Evolutionary conservation across 2,329 filamentous ascomycete genomes (phyloP), one percentile per base, ranked within the genome.

Genomic region (Hysterium pulicare): DNA sequence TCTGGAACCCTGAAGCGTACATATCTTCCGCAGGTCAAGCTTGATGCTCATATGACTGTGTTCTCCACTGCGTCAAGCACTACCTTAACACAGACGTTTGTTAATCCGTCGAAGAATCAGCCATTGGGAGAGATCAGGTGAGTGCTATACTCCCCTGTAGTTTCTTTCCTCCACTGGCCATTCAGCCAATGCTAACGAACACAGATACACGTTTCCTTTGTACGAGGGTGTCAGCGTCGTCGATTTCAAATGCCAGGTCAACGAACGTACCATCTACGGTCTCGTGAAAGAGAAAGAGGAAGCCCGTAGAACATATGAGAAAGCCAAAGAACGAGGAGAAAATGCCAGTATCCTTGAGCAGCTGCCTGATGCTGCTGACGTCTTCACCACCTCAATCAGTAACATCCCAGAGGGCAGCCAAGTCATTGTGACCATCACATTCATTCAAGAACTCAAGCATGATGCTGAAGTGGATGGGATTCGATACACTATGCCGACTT

Each of bases 181-280:
- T 28, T 28, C 13, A 11, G 24, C 30, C 23, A 3, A 15, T 17
- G 19, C 41, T 44, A 23, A 47, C 17, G 2, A 31, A 13, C 13
- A 11, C 23, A 53, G 49, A 16, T 89, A 88, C 57, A 72, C 74
- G 0, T 88, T 88, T 48, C 84, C 85, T 0, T 71, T 88, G 0
- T 85, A 82, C 48, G 82, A 86, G 57, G 83, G 84, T 11, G 80
- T 85, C 10, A 81, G 78, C 2, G 78, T 89, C 1, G 81, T 83
- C 8, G 73, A 69, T 3, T 88, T 87, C 50, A 75, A 71, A 5
- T 87, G 82, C 62, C 75, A 69, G 6, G 72, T 87, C 38, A 81
- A 75, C 31, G 64, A 73, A 28, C 76, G 78, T 9, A 70, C 78
- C 15, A 76, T 86, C 51, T 71, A 68, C 4, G 83, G 84, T 8